phyloP scores from a whole-genome alignment of 1,139 yeast genomes.

The Sugiyamaella neomexicana region DNA sequence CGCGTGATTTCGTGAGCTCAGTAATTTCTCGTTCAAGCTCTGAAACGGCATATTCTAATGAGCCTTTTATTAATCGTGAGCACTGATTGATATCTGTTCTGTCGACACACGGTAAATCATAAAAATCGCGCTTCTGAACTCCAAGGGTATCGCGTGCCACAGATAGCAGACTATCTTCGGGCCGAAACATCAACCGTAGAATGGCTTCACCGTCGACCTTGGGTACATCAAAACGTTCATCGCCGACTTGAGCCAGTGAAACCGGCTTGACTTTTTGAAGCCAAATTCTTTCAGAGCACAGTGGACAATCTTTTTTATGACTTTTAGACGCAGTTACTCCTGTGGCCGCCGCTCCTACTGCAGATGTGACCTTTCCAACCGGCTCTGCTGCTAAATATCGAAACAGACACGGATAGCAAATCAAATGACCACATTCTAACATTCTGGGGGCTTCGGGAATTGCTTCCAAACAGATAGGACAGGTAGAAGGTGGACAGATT shows the following conservation, averaged over 20 bases:
- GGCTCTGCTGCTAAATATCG: slow-evolving; percentile 65
- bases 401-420: slow-evolving; percentile 80
- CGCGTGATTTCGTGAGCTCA: slow-evolving; percentile 49
- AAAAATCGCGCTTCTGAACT: slow-evolving; percentile 25
- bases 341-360: slow-evolving; percentile 26
- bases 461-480: slow-evolving; percentile 89
- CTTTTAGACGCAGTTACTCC: neutral
- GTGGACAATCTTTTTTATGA: slow-evolving; percentile 75
- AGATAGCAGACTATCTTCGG: slow-evolving; percentile 58
- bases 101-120: slow-evolving; percentile 34
- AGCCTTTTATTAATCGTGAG: slow-evolving; percentile 67
- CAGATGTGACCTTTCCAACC: slow-evolving; percentile 37
- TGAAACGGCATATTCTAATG: slow-evolving; percentile 50
- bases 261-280: slow-evolving; percentile 69
- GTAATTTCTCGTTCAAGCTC: slow-evolving; percentile 60
- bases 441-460: slow-evolving; percentile 89
- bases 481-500: slow-evolving; percentile 68
- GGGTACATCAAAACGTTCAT: slow-evolving; percentile 63
- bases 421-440: slow-evolving; percentile 91
- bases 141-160: slow-evolving; percentile 51
- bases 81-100: slow-evolving; percentile 42
- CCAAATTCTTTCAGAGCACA: slow-evolving; percentile 70
- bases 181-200: slow-evolving; percentile 71
- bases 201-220: slow-evolving; percentile 58
- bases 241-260: slow-evolving; percentile 46